Evolutionary conservation across 345 rosid species (phyloP).

Genomic region (Cardamine occulta): DNA sequence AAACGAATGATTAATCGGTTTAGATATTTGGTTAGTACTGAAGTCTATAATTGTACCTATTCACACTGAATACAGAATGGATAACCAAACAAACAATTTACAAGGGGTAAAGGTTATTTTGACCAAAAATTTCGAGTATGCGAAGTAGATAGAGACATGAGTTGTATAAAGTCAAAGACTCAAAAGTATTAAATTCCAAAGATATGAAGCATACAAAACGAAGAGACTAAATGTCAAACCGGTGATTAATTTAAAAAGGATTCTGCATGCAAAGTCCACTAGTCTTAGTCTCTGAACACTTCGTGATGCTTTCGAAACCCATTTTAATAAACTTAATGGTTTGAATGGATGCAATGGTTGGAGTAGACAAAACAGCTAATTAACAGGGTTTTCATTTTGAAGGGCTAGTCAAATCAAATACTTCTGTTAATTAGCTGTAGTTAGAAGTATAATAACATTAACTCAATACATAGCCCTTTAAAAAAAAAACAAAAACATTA

Average conservation of each 20-base stretch:
- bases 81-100: neutral
- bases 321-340: conserved; percentile 22
- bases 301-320: conserved; percentile 26
- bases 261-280: conserved; percentile 38
- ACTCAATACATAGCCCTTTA: neutral
- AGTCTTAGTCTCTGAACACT: conserved; percentile 24
- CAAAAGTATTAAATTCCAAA: conserved; percentile 30
- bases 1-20: neutral
- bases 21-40: neutral
- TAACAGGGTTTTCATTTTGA: neutral
- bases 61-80: neutral
- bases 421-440: conserved; percentile 30
- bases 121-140: neutral
- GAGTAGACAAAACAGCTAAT: too few relatives aligned
- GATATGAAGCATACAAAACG: conserved; percentile 20
- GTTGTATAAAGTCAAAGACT: conserved; percentile 28
- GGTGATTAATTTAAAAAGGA: conserved; percentile 36
- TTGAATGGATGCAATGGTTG: too few relatives aligned
- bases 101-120: neutral
- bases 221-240: conserved; percentile 36
- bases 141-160: conserved; percentile 19
- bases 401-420: conserved; percentile 38
- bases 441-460: conserved; percentile 7
- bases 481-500: too few relatives aligned
- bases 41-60: neutral